Percentiles rank a stretch among this genome's conserved stretches.
Evolutionary conservation across 495 filamentous ascomycete species (phyloP).

Genomic region (Penicillium daleae): DNA sequence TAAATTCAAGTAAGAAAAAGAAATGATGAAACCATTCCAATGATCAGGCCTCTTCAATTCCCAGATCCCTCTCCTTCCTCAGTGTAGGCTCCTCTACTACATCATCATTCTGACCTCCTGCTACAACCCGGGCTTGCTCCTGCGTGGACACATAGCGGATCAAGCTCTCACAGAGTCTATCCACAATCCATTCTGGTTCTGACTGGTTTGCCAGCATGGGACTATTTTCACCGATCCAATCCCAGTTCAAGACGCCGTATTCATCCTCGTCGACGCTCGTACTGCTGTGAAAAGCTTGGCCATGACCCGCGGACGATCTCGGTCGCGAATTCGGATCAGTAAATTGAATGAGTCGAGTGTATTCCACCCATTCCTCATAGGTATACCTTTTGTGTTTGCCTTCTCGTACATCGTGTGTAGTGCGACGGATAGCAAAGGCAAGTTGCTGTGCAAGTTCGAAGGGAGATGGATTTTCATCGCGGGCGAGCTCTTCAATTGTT

Average conservation of each 20-base stretch:
- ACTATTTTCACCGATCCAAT: conserved; percentile 68
- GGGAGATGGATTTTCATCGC: conserved; percentile 36
- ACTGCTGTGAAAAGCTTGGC: background rate
- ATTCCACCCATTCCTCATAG: conserved; percentile 69
- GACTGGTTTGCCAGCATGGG: conserved; percentile 60
- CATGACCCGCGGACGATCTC: conserved; percentile 1
- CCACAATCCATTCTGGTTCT: conserved; percentile 64
- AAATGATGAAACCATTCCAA: background rate
- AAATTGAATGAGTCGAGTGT: conserved; percentile 63
- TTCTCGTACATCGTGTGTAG: conserved; percentile 49
- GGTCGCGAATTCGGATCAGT: conserved; percentile 40
- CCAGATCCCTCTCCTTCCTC: conserved; percentile 35
- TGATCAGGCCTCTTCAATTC: conserved; percentile 25
- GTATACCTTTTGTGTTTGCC: conserved; percentile 51
- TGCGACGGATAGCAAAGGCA: conserved; percentile 55
- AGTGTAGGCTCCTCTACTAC: conserved; percentile 30
- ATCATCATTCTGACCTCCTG: conserved; percentile 7
- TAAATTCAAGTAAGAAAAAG: background rate
- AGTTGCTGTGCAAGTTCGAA: conserved; percentile 54
- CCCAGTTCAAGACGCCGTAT: conserved; percentile 63
- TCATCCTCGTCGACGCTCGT: conserved; percentile 54
- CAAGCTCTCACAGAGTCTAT: conserved; percentile 63
- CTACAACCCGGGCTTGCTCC: conserved; percentile 20
- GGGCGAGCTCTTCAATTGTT: conserved; percentile 53
- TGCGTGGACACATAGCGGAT: conserved; percentile 53